Conservation (phyloP, 208 protist species). For the Leishmania guyanensis region DNA sequence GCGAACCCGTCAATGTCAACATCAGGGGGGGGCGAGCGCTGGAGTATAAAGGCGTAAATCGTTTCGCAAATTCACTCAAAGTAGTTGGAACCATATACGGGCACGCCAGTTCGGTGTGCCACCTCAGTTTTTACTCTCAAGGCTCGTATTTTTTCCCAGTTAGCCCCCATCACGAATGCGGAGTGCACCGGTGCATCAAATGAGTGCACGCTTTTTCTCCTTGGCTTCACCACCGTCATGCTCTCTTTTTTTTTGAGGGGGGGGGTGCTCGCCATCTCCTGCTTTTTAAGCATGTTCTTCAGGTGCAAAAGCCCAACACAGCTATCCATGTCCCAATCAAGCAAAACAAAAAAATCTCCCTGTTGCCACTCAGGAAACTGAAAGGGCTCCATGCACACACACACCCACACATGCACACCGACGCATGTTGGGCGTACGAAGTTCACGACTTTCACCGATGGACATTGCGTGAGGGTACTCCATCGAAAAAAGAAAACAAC, state of each 20-base stretch:
- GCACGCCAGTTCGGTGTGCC: too few relatives aligned
- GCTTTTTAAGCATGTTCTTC: background rate
- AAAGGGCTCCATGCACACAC: background rate
- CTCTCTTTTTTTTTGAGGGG: background rate
- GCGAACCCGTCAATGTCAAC: background rate
- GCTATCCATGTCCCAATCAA: background rate
- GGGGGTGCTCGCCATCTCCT: background rate
- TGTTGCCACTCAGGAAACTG: background rate
- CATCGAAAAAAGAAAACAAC: background rate
- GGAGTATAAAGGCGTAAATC: background rate
- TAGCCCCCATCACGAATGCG: background rate
- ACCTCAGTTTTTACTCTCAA: background rate
- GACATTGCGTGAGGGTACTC: background rate
- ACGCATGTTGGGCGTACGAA: background rate
- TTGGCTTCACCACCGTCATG: background rate
- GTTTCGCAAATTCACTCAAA: background rate
- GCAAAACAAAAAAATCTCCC: too few relatives aligned
- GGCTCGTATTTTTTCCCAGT: background rate
- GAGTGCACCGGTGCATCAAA: background rate
- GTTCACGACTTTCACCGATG: background rate
- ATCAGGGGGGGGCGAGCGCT: background rate
- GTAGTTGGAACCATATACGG: background rate
- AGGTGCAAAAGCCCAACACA: background rate
- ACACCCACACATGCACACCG: too few relatives aligned
- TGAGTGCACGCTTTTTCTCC: background rate